These are phyloP conservation scores for Exophiala sp. DNA, from an alignment of 2,329 filamentous ascomycete genomes.

Conservation along the genomic window DNA sequence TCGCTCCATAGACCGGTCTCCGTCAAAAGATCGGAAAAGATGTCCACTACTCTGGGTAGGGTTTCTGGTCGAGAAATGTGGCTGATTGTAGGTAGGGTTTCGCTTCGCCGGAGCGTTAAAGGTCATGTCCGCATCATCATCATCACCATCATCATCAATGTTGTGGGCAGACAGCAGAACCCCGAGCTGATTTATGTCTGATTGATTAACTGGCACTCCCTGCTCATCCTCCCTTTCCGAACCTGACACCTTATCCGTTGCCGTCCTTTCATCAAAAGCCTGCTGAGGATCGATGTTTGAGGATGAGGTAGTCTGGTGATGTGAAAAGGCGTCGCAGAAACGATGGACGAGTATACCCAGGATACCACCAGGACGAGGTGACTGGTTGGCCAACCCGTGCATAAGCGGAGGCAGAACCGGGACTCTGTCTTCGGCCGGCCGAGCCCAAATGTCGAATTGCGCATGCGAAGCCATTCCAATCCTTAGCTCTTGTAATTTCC, in stretches of 20 bases:
- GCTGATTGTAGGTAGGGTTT: neutral
- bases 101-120: constrained; percentile 9
- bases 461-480: constrained; percentile 62
- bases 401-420: constrained; percentile 21
- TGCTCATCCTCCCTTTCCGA: constrained; percentile 9
- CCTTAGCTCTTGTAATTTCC: constrained; percentile 62
- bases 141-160: constrained; percentile 22
- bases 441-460: constrained; percentile 35
- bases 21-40: constrained; percentile 14
- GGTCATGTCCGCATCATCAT: constrained; percentile 13
- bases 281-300: constrained; percentile 3
- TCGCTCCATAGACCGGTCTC: constrained; percentile 40
- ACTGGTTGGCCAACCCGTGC: constrained; percentile 45
- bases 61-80: neutral
- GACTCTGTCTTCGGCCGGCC: constrained; percentile 22
- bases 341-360: constrained; percentile 63
- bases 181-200: constrained; percentile 24
- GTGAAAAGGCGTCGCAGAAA: constrained; percentile 49
- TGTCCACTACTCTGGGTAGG: constrained; percentile 3
- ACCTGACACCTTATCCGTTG: neutral
- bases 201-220: constrained; percentile 1
- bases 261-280: constrained; percentile 1
- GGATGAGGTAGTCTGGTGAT: constrained; percentile 6
- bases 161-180: constrained; percentile 21
- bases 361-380: constrained; percentile 56